Base-by-base conservation (phyloP, 2,329 filamentous ascomycete genomes). In the Trichoderma simmonsii region DNA sequence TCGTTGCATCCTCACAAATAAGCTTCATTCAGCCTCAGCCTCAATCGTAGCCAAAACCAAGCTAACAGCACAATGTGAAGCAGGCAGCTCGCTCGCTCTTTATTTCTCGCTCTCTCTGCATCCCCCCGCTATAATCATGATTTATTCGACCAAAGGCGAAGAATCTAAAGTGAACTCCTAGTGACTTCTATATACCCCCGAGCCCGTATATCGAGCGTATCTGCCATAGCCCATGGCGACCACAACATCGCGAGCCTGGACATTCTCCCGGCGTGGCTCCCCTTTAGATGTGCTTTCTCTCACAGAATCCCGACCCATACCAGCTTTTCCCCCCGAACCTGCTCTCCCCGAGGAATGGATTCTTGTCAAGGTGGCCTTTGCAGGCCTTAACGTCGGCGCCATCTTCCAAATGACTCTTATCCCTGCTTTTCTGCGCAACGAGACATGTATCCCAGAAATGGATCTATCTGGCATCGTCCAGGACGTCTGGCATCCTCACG, bases 321-420 rank as follows among this genome's bases (percentile, higher is more conserved):
- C 79, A 1, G 71, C 75, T 0, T 74, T 80, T 3, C 79, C 80
- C 11, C 75, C 76, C 57, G 76, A 77, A 59, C 76, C 73, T 4
- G 74, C 79, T 6, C 14, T 36, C 6, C 76, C 77, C 8, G 79
- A 80, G 39, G 78, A 81, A 75, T 82, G 80, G 80, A 72, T 86
- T 34, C 74, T 84, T 34, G 75, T 86, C 71, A 81, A 79, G 64
- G 76, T 83, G n/a, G 79, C 81, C 69, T 82, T 84, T 70, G 83
- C 81, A 4, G 83, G 82, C 15, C 83, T 86, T 71, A 86, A 86
- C 73, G 82, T 83, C 5, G 83, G 83, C 36, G 81, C 82, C 69
- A 80, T 81, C 43, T 80, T 83, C 60, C 79, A 82, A 21, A 81
- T 84, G 78, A 77, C 79, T n/a, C 77, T 85, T 5, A 73, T 84